These are phyloP conservation scores for Prunus yedoensis DNA, from an alignment of 331 rosid species.

Conservation along the genomic window DNA sequence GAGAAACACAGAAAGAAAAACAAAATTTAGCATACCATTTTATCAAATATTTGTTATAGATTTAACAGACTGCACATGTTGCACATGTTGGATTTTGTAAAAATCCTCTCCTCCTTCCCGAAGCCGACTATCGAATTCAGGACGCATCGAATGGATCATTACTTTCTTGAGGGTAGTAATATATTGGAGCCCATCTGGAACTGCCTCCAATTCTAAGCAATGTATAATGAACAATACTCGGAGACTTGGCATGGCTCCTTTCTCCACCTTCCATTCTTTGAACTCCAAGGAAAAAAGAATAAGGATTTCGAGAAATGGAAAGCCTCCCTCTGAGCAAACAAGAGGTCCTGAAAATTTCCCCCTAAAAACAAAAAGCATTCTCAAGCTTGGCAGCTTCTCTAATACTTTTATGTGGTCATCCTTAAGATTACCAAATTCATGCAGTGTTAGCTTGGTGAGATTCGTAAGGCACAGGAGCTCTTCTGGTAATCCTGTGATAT, in stretches of 20 bases:
- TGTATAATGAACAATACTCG: slow-evolving; percentile 17
- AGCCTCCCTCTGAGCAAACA: slow-evolving; percentile 41
- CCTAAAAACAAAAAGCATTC: background rate
- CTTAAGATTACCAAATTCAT: fast-evolving
- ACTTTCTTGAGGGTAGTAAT: slow-evolving; percentile 32
- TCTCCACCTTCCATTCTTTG: slow-evolving; percentile 43
- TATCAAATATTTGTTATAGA: background rate
- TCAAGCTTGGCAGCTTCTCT: slow-evolving; percentile 11
- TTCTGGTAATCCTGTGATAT: slow-evolving; percentile 24
- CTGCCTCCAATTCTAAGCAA: slow-evolving; percentile 21
- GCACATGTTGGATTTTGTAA: slow-evolving; percentile 28
- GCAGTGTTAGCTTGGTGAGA: background rate
- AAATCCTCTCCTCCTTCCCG: slow-evolving; percentile 50
- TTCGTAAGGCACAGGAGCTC: slow-evolving; percentile 13
- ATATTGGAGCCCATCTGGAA: slow-evolving; percentile 44
- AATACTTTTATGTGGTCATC: background rate
- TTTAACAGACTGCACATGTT: slow-evolving; percentile 35
- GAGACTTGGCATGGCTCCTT: slow-evolving; percentile 36
- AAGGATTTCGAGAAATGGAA: slow-evolving; percentile 37
- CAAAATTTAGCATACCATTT: too few relatives aligned
- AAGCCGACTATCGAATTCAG: slow-evolving; percentile 30
- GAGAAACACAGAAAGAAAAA: too few relatives aligned
- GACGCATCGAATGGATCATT: slow-evolving; percentile 35
- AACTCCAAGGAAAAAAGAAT: slow-evolving; percentile 22
- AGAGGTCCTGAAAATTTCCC: background rate